Base-by-base conservation (phyloP, 1,284 basidiomycete species). In the Athelia psychrophila region DNA sequence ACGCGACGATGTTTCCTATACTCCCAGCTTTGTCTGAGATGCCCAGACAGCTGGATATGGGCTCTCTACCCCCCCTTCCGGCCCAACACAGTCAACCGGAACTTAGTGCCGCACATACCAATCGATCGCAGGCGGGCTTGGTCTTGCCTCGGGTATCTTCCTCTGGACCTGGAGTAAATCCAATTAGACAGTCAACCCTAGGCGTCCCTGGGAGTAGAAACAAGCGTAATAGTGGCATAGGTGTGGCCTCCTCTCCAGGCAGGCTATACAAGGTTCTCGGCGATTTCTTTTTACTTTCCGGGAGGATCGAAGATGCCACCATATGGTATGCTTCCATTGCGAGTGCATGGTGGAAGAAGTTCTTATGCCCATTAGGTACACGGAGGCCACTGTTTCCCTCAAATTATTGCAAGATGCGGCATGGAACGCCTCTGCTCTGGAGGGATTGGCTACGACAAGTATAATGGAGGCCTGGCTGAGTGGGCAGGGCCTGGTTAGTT, bases 361-460 rank as follows among this genome's bases (percentile, higher is more conserved):
- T 30, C 44, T 18, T 42, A 48, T 50, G 10, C 54, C 19, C 24
- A 52, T 51, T 62, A 93, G 92, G 83, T 97, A 93, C 68, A 82
- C 83, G 51, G 93, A 97, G 69, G 88, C 93, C 5, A 71, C 91
- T 8, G 78, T 80, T 42, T 65, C 89, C 23, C 84, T 91, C 58
- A 90, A 87, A 63, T 75, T 76, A 1, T 79, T 84, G 4, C 80
- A 83, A 42, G 95, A 98, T 66, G 69, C 80, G 18, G 75, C 88
- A 19, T 98, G 95, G 95, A 87, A 95, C 64, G 94, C 90, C 0
- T 84, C 88, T 18, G 85, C 86, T 0, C 73, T 93, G 42, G 95
- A 98, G 71, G 91, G 92, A 2, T 69, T 93, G 56, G 89, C 88
- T 1, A 88, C 86, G 2, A 77, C 88, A 15, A 76, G 82, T 6